Evolutionary conservation across 1,139 yeast genomes (phyloP), one percentile per base, ranked within the genome.

Genomic region (Hyphopichia pseudoburtonii): DNA sequence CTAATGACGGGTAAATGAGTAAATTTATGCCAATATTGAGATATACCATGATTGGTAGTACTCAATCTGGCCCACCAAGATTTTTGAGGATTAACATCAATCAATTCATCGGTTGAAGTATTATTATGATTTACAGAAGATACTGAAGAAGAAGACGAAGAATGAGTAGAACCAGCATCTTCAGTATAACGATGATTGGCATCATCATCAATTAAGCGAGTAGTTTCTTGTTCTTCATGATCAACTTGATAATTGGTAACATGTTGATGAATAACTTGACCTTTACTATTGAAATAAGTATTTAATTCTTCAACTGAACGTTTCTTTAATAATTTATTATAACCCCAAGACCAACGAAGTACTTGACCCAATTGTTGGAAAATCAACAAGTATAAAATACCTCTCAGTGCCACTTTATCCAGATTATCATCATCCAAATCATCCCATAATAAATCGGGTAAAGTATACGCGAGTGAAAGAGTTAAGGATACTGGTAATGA

Each of bases 341-440:
- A 86, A n/a, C 95, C 95, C 94, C 95, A 86, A 3, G 92, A 83
- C 95, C 95, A 86, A 44, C 95, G 70, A 41, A 86, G 67, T 50
- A 86, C 75, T 62, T 86, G 95, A 28, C 95, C 95, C 54, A 86
- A 70, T 57, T 86, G 95, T 64, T 86, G 95, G 62, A 86, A 86
- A 35, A 86, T 82, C 41, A 86, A 65, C 48, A 86, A 66, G 57
- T 86, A 86, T 38, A 86, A 67, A 36, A 86, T 80, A 32, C 95
- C 95, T 43, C 95, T 71, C 3, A 88, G 80, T 0, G 94, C 94
- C 34, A 86, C 82, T 48, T 78, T 78, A 48, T 85, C 92, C 14
- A 79, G 64, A 21, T 73, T 65, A 53, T 86, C 95, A 48, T 76
- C 73, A 4, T 71, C 76, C 29, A 85, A 66, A 44, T 80, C 85